Evolutionary conservation across 1,284 basidiomycete genomes (phyloP).

Genomic region (Wolfiporia cocos): DNA sequence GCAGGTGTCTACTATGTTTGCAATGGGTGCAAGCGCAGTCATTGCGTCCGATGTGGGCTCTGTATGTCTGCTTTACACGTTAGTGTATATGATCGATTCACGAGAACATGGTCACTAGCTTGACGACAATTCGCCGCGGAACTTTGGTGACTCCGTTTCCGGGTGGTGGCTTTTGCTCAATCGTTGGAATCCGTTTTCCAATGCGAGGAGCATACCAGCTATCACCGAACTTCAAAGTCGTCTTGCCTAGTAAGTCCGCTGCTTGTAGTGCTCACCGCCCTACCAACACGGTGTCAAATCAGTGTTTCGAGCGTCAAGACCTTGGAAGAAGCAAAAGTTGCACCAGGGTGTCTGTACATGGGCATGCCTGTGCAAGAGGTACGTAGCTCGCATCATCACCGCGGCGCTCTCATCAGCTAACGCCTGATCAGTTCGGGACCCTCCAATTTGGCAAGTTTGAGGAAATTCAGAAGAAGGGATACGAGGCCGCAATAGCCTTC

Average conservation of each 20-base stretch:
- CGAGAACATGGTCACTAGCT: too few species aligned
- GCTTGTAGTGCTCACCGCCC: background rate
- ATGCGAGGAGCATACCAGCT: slow-evolving; percentile 75
- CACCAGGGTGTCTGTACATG: slow-evolving; percentile 88
- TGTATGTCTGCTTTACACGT: slow-evolving; percentile 52
- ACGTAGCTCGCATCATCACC: slow-evolving; percentile 16
- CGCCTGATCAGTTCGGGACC: slow-evolving; percentile 59
- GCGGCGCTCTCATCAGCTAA: background rate
- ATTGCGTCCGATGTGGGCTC: slow-evolving; percentile 95
- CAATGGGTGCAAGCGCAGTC: slow-evolving; percentile 88
- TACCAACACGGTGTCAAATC: background rate
- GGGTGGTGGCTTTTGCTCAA: slow-evolving; percentile 97
- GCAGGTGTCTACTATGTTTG: slow-evolving; percentile 86
- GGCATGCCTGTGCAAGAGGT: slow-evolving; percentile 92
- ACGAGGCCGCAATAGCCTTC: slow-evolving; percentile 68
- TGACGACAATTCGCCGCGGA: slow-evolving; percentile 92
- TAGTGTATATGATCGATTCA: too few species aligned
- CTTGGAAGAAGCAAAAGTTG: slow-evolving; percentile 89
- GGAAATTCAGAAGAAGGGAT: slow-evolving; percentile 82
- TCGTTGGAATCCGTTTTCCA: slow-evolving; percentile 89
- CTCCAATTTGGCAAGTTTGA: slow-evolving; percentile 79
- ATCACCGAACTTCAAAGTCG: slow-evolving; percentile 97
- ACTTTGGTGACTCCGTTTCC: slow-evolving; percentile 93
- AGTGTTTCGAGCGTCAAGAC: slow-evolving; percentile 96
- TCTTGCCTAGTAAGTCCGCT: slow-evolving; percentile 78